Evolutionary conservation across 352 stramenopile species (phyloP).

Genomic region (Phytophthora macrochlamydospora): DNA sequence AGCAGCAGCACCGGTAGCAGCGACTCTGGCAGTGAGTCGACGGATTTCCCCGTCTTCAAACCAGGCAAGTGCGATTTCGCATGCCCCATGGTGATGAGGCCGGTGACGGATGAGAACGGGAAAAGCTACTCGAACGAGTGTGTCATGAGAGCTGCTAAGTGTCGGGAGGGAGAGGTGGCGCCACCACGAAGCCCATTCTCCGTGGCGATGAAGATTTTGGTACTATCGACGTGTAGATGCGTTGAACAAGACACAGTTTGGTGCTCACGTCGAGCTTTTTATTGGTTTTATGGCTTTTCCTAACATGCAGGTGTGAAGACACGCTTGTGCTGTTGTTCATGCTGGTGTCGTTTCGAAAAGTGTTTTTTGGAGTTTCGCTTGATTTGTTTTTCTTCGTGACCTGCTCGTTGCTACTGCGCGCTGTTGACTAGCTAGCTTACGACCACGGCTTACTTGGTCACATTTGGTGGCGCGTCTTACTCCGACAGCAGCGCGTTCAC

Average conservation of each 20-base stretch:
- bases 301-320: background rate
- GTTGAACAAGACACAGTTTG: background rate
- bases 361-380: conserved; percentile 8
- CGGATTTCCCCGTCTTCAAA: background rate
- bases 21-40: background rate
- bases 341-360: background rate
- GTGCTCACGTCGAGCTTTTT: background rate
- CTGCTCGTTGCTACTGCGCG: conserved; percentile 2
- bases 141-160: conserved; percentile 23
- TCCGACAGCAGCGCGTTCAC: conserved; percentile 59
- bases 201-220: background rate
- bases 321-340: background rate
- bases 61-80: conserved; percentile 6
- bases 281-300: conserved; percentile 4
- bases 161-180: conserved; percentile 9
- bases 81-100: conserved; percentile 21
- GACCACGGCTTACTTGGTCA: conserved; percentile 12
- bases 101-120: conserved; percentile 26
- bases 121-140: conserved; percentile 34
- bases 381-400: conserved; percentile 4
- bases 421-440: conserved; percentile 8
- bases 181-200: background rate
- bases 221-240: background rate
- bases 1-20: too few species aligned
- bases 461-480: conserved; percentile 18